Percentiles rank a stretch among this genome's conserved stretches.
Conservation (phyloP, 1,139 yeast genomes). For the Debaryomycetaceae sp. region DNA sequence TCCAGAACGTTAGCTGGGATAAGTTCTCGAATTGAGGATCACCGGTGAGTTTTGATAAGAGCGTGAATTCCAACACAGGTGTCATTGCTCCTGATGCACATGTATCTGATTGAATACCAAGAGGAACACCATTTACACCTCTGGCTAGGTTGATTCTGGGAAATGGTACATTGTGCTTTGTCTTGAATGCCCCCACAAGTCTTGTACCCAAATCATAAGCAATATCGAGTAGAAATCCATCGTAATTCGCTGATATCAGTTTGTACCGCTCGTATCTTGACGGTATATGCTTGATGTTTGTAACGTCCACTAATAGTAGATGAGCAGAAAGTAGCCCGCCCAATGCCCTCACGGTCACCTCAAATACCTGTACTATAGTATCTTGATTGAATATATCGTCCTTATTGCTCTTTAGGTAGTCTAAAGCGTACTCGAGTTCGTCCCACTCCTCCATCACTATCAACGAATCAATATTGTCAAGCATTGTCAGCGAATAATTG, state of each 20-base stretch:
- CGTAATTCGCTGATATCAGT: constrained; percentile 39
- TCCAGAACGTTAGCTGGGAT: constrained; percentile 62
- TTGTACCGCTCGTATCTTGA: constrained; percentile 10
- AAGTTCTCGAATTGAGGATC: constrained; percentile 66
- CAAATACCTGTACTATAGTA: constrained; percentile 81
- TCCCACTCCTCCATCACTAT: constrained; percentile 66
- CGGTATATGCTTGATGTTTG: constrained; percentile 26
- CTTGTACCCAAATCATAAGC: constrained; percentile 74
- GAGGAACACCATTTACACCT: constrained; percentile 48
- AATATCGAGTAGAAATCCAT: constrained; percentile 63
- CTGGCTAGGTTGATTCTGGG: constrained; percentile 64
- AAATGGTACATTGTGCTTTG: constrained; percentile 59
- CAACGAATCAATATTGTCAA: constrained; percentile 78
- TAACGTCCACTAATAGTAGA: constrained; percentile 55
- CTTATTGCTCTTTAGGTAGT: constrained; percentile 34
- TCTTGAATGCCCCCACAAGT: constrained; percentile 62
- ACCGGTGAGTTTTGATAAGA: constrained; percentile 69
- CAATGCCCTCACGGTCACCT: constrained; percentile 71
- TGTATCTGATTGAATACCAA: constrained; percentile 52
- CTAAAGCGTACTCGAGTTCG: constrained; percentile 49
- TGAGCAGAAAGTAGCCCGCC: constrained; percentile 83
- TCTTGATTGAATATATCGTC: constrained; percentile 54
- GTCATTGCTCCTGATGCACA: constrained; percentile 88
- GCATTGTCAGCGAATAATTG: constrained; percentile 69
- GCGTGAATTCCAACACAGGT: constrained; percentile 73